Percentiles rank a stretch among this genome's conserved stretches.
phyloP scores from a whole-genome alignment of 768 basidiomycete species.

The Boletus huronensis region DNA sequence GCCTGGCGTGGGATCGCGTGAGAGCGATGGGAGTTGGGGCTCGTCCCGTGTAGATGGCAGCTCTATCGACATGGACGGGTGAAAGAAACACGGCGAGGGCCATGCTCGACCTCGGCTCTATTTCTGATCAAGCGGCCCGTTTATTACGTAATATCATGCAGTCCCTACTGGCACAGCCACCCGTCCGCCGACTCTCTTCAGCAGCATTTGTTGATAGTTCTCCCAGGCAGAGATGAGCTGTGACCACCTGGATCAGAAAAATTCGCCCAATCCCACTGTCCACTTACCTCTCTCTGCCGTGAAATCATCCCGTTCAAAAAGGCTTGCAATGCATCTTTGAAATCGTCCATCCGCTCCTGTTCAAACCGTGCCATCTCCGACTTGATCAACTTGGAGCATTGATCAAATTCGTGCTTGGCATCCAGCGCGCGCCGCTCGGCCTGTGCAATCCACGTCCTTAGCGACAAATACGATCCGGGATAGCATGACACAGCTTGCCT shows the following conservation, averaged over 20 bases:
- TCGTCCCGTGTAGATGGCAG: constrained; percentile 19
- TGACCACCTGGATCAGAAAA: neutral
- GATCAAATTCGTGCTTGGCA: constrained; percentile 84
- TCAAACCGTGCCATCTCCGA: constrained; percentile 89
- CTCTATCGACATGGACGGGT: constrained; percentile 1
- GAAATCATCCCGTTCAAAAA: constrained; percentile 87
- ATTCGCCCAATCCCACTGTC: neutral
- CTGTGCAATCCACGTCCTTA: constrained; percentile 36
- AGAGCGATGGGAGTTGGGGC: constrained; percentile 21
- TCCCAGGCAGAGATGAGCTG: constrained; percentile 81
- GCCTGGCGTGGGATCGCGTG: constrained; percentile 29
- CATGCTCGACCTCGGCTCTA: neutral
- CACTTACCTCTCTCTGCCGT: constrained; percentile 72
- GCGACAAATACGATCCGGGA: neutral
- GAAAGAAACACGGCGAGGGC: constrained; percentile 2
- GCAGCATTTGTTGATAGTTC: constrained; percentile 67
- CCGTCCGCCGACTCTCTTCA: constrained; percentile 42
- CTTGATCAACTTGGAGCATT: constrained; percentile 84
- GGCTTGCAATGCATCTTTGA: constrained; percentile 76
- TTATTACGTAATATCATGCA: constrained; percentile 9
- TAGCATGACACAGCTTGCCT: constrained; percentile 45
- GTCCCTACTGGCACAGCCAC: neutral
- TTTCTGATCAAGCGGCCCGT: constrained; percentile 11
- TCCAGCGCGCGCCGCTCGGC: constrained; percentile 83
- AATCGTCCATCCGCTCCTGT: constrained; percentile 89